Percentiles rank a stretch among this genome's conserved stretches.
These are phyloP conservation scores for Aureobasidium sp. DNA, from an alignment of 2,329 filamentous ascomycete species.

Conservation along the genomic window DNA sequence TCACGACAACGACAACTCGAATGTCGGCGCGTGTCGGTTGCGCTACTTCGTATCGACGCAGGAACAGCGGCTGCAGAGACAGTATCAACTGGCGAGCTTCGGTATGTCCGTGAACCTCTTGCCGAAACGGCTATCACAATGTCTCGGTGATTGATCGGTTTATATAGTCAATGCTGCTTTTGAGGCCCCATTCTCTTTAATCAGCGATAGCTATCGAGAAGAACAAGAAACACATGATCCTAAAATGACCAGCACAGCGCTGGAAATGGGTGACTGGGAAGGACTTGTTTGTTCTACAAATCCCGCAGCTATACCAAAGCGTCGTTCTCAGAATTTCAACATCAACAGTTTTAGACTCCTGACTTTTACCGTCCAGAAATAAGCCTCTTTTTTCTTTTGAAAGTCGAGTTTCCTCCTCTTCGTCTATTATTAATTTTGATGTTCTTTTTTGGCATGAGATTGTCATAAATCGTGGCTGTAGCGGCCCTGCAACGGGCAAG, in stretches of 20 bases:
- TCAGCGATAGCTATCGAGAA: neutral
- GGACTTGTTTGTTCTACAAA: neutral
- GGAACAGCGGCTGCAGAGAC: conserved; percentile 1
- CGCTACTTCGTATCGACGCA: conserved; percentile 7
- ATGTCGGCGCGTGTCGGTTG: conserved; percentile 5
- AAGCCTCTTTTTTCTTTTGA: neutral
- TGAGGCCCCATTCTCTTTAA: neutral
- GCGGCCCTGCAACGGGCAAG: conserved; percentile 7
- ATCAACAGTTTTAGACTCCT: neutral
- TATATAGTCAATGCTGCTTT: neutral
- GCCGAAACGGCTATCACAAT: neutral
- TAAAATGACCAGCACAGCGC: neutral
- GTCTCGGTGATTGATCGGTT: neutral
- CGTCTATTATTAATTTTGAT: conserved; percentile 11
- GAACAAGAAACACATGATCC: neutral
- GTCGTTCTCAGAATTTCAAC: neutral
- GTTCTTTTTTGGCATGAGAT: neutral
- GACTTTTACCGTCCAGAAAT: neutral
- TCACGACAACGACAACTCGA: neutral
- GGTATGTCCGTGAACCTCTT: neutral
- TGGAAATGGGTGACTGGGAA: neutral
- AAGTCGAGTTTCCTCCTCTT: neutral
- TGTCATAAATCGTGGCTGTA: conserved; percentile 19
- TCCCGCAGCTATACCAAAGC: neutral
- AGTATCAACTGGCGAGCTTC: neutral